These are phyloP conservation scores for Phalaenopsis aphrodite DNA, from an alignment of 106 monocot genomes.

Conservation along the genomic window DNA sequence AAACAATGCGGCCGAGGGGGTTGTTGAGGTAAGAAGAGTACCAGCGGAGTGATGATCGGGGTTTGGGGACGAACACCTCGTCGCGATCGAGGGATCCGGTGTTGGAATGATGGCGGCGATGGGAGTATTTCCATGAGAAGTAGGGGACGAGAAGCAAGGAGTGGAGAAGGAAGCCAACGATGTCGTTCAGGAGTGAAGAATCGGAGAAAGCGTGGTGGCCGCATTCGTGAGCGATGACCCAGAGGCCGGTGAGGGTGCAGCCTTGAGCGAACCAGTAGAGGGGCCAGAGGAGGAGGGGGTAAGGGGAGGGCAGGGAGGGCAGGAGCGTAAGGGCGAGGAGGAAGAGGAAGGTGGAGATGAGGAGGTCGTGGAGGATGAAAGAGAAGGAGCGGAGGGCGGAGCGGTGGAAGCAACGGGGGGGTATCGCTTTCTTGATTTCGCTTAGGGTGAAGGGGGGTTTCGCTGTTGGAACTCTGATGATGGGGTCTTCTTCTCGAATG, in stretches of 20 bases:
- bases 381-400: slow-evolving; percentile 37
- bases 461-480: slow-evolving; percentile 11
- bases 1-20: slow-evolving; percentile 45
- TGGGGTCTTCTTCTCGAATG: not conserved
- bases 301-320: slow-evolving; percentile 40
- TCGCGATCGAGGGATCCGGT: slow-evolving; percentile 72
- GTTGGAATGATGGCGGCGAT: slow-evolving; percentile 92
- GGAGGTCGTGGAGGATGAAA: slow-evolving; percentile 40
- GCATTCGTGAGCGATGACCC: slow-evolving; percentile 95
- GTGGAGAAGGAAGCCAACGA: slow-evolving; percentile 70
- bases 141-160: slow-evolving; percentile 79
- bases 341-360: slow-evolving; percentile 22
- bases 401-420: slow-evolving; percentile 77
- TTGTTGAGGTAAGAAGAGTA: slow-evolving; percentile 56
- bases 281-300: slow-evolving; percentile 49
- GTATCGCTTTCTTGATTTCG: slow-evolving; percentile 57
- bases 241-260: slow-evolving; percentile 58
- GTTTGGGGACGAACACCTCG: slow-evolving; percentile 85
- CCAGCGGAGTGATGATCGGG: slow-evolving; percentile 38
- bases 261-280: slow-evolving; percentile 76
- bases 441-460: slow-evolving; percentile 59
- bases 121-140: slow-evolving; percentile 93
- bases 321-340: slow-evolving; percentile 47
- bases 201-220: slow-evolving; percentile 90
- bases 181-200: slow-evolving; percentile 50